Percentiles rank a stretch among this genome's conserved stretches.
These are phyloP conservation scores for Blastocladiella britannica DNA, from an alignment of 192 early-diverging fungal species.

Conservation along the genomic window DNA sequence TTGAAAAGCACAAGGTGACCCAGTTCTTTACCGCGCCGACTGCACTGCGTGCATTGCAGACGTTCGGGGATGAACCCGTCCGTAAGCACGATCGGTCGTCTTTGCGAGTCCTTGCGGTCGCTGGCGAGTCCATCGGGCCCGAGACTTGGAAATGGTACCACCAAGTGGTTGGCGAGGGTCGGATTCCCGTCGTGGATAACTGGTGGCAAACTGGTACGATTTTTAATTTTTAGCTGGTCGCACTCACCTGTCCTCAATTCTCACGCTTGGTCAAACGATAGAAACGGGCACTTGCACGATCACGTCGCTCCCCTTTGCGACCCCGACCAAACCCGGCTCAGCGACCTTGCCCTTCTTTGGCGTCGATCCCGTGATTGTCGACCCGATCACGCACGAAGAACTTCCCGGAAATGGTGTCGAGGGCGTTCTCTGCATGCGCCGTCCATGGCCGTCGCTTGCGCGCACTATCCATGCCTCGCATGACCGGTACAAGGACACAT, in stretches of 20 bases:
- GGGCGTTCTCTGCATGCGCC: conserved; percentile 73
- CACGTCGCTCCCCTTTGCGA: conserved; percentile 71
- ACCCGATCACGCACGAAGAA: conserved; percentile 64
- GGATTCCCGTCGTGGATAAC: conserved; percentile 84
- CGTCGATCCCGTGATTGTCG: conserved; percentile 65
- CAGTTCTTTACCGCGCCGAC: conserved; percentile 97
- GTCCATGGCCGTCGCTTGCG: conserved; percentile 79
- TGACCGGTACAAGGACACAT: conserved; percentile 78
- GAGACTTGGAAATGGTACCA: conserved; percentile 97
- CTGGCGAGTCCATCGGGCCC: conserved; percentile 94
- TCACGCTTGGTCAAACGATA: conserved; percentile 25
- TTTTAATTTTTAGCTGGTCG: background rate
- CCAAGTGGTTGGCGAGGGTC: conserved; percentile 63
- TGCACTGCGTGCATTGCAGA: conserved; percentile 79
- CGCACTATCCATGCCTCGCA: conserved; percentile 80
- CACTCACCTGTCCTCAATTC: background rate
- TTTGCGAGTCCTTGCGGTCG: conserved; percentile 76
- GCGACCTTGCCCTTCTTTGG: conserved; percentile 97
- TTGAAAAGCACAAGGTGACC: conserved; percentile 79
- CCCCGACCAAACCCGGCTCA: conserved; percentile 76
- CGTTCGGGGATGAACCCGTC: conserved; percentile 59
- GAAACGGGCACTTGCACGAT: conserved; percentile 84
- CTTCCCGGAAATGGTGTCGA: conserved; percentile 65
- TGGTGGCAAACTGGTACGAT: conserved; percentile 36
- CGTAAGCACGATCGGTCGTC: conserved; percentile 54